Base-by-base conservation (phyloP, 805 yeast species). In the Candida pseudofarinosa region DNA sequence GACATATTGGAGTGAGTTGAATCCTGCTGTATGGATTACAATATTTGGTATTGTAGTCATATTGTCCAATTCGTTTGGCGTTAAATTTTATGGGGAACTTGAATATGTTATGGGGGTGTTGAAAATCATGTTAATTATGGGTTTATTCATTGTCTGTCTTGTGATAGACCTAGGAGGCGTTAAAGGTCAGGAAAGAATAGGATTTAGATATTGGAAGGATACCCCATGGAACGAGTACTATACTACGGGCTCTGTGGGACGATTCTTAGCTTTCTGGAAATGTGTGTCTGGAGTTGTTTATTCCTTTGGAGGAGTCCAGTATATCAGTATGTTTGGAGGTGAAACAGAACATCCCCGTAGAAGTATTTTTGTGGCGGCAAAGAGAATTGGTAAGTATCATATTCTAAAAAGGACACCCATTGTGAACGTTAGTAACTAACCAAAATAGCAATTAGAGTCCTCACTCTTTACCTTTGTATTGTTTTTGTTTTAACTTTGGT, bases 11-110 rank as follows among this genome's bases (percentile, higher is more conserved):
- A 55, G 71, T 1, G 62, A 60, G 33, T 52, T 72, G 16, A 71
- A 64, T 34, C 69, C 74, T 7, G 79, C 73, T 31, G 63, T 71
- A 36, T 74, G 71, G 71, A 70, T 74, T 19, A 58, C 76, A 3
- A 59, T 71, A n/a, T 63, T 73, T 42, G 64, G 65, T 5, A 53
- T 68, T 2, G 50, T 66, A 12, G 62, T 71, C 26, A 49, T 66
- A 18, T 51, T 55, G 3, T 55, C 62, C 14, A 74, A 72, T 47
- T 52, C 60, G 7, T 56, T 62, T 38, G 68, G 66, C 41, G 36
- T 76, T 81, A 49, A 49, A 36, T 55, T 51, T 48, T 60, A 56
- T 40, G 65, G 65, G 17, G 67, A 62, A 40, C 42, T 56, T 18
- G 67, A 62, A 40, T 62, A 57, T 42, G 41, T 48, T 18, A 59